Evolutionary conservation across 1,139 yeast genomes (phyloP).

Genomic region (Pichia inconspicua): DNA sequence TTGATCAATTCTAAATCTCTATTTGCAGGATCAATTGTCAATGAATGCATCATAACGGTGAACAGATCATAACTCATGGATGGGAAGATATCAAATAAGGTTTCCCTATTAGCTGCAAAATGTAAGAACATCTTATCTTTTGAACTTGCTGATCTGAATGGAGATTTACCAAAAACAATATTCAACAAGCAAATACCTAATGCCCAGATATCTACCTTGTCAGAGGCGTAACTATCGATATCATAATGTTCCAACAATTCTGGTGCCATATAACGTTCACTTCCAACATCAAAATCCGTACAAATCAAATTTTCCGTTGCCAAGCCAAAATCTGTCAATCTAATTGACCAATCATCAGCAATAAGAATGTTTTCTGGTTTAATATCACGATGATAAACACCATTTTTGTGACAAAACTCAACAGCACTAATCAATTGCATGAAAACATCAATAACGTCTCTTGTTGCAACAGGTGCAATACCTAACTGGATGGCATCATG

Average conservation of each 20-base stretch:
- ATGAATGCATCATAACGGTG: conserved; percentile 66
- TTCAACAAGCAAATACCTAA: conserved; percentile 81
- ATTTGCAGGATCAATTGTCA: conserved; percentile 83
- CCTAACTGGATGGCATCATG: conserved; percentile 87
- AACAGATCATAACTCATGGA: conserved; percentile 83
- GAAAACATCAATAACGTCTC: conserved; percentile 68
- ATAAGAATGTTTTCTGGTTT: conserved; percentile 95
- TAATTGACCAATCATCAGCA: conserved; percentile 87
- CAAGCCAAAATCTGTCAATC: conserved; percentile 93
- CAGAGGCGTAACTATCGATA: conserved; percentile 66
- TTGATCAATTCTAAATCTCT: conserved; percentile 59
- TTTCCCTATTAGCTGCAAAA: conserved; percentile 82
- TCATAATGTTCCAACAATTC: conserved; percentile 62
- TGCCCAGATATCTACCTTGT: conserved; percentile 90
- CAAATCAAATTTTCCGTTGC: conserved; percentile 67
- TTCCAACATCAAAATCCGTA: conserved; percentile 83
- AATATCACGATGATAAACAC: conserved; percentile 76
- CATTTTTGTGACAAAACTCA: conserved; percentile 63
- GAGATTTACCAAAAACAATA: conserved; percentile 82
- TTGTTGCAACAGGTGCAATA: conserved; percentile 70
- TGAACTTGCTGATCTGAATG: conserved; percentile 76
- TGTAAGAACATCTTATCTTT: conserved; percentile 81
- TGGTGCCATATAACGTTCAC: conserved; percentile 97
- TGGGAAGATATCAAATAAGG: conserved; percentile 86
- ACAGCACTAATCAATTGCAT: conserved; percentile 72